Evolutionary conservation across 352 stramenopile genomes (phyloP), one percentile per base, ranked within the genome.

Genomic region (Phytopythium boreale): DNA sequence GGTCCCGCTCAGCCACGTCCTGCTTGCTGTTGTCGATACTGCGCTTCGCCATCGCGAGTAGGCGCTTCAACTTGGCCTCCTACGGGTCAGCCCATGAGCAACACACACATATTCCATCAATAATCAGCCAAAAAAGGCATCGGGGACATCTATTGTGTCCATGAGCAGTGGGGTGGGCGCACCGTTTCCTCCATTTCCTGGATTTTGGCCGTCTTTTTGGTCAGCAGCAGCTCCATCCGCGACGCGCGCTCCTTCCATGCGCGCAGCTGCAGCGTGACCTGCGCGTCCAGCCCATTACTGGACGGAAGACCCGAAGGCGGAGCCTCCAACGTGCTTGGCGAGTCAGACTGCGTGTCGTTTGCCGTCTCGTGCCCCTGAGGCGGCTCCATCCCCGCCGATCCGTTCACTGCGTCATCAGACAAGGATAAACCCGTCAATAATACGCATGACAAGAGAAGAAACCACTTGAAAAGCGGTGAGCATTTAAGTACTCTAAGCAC

Each of bases 11-110:
- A 1, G 69, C 58, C 31, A 94, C 61, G 36, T 94, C 84, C 61
- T 90, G 80, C 59, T 94, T 93, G 66, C 86, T 96, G 68, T 93
- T 96, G 62, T 96, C 87, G 61, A 96, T 93, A 63, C 87, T 96
- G 46, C 87, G 82, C 66, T 96, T 96, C n/a, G 87, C 87, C 81
- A 93, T 87, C 14, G 84, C 83, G 37, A 96, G 67, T 60, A 96
- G 61, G 6, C 87, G 79, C 75, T 94, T 96, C 47, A 96, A 53
- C 60, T 93, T 96, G 29, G 69, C 69, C 59, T 96, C 85, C 80
- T 93, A 55, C 22, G 46, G 5, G 31, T 49, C 36, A 7, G 2
- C 31, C n/a, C 20, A 49, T 6, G 41, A 7, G 14, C 22, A 19
- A 31, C 19, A 24, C 41, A 12, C 41, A 8, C 41, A 8, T 0